phyloP scores from a whole-genome alignment of 2,329 filamentous ascomycete species.

The Phyllosticta citribraziliensis region DNA sequence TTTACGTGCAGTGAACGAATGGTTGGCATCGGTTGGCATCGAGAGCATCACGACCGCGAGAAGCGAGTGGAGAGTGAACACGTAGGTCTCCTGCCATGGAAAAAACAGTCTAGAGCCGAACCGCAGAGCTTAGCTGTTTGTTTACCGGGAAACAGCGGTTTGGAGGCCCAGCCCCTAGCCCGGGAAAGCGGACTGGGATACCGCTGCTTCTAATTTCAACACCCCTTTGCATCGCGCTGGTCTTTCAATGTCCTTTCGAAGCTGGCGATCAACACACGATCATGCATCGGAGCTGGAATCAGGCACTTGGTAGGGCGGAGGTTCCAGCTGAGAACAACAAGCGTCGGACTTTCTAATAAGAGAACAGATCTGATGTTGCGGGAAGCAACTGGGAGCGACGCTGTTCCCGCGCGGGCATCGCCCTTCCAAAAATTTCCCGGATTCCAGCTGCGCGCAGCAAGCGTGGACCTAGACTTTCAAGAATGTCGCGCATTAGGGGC shows the following conservation, averaged over 20 bases:
- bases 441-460: neutral
- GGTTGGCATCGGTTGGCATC: neutral
- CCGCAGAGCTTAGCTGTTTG: neutral
- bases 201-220: neutral
- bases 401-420: neutral
- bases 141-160: neutral
- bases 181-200: neutral
- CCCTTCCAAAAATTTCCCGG: neutral
- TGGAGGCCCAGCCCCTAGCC: neutral
- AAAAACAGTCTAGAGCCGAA: neutral
- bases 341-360: neutral
- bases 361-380: neutral
- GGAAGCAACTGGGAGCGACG: neutral
- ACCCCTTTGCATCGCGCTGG: neutral
- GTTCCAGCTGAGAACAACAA: neutral
- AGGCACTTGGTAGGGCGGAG: neutral
- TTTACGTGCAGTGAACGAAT: neutral
- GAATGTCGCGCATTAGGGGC: neutral
- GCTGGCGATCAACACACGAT: neutral
- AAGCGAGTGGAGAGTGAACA: neutral
- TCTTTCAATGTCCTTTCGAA: neutral
- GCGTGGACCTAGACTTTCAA: neutral
- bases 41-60: neutral
- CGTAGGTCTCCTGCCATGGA: neutral
- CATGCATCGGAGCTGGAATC: neutral